Evolutionary conservation across 441 rosid species (phyloP).

Genomic region (Manihot esculenta): DNA sequence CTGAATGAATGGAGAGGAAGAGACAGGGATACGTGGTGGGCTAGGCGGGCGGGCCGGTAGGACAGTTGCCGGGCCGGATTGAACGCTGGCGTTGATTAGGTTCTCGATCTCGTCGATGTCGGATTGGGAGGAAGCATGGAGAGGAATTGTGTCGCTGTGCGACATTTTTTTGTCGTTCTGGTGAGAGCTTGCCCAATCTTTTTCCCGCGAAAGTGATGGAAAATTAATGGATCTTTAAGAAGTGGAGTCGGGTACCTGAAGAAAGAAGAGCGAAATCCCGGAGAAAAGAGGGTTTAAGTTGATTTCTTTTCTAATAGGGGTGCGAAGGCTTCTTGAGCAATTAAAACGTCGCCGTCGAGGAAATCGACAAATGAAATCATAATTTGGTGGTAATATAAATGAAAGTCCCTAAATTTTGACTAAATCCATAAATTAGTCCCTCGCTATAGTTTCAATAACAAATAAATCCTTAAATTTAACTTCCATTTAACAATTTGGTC

Average conservation of each 20-base stretch:
- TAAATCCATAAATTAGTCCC: too few species aligned
- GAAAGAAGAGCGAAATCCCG: not conserved
- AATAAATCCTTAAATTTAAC: too few species aligned
- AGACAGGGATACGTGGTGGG: slow-evolving; percentile 71
- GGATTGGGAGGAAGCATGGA: slow-evolving; percentile 78
- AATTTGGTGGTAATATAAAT: too few species aligned
- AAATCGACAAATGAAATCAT: too few species aligned
- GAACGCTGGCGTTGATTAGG: slow-evolving; percentile 69
- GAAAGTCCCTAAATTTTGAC: too few species aligned
- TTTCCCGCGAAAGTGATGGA: slow-evolving; percentile 15
- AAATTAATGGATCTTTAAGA: slow-evolving; percentile 1
- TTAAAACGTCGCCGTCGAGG: not conserved
- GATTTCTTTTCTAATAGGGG: not conserved
- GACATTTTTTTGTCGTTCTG: slow-evolving; percentile 40
- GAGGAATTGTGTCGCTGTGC: slow-evolving; percentile 73
- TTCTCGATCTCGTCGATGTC: slow-evolving; percentile 97
- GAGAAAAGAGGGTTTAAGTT: not conserved
- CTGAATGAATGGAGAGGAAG: slow-evolving; percentile 62
- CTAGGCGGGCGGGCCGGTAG: slow-evolving; percentile 77
- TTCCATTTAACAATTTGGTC: too few species aligned
- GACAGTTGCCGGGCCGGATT: slow-evolving; percentile 58
- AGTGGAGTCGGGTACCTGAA: not conserved
- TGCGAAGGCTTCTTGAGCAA: not conserved
- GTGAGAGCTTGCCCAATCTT: not conserved
- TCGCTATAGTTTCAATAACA: too few species aligned